Percentiles rank a stretch among this genome's conserved stretches.
Conservation (phyloP, 164 flowering plant genomes). For the Chimonanthus praecox region DNA sequence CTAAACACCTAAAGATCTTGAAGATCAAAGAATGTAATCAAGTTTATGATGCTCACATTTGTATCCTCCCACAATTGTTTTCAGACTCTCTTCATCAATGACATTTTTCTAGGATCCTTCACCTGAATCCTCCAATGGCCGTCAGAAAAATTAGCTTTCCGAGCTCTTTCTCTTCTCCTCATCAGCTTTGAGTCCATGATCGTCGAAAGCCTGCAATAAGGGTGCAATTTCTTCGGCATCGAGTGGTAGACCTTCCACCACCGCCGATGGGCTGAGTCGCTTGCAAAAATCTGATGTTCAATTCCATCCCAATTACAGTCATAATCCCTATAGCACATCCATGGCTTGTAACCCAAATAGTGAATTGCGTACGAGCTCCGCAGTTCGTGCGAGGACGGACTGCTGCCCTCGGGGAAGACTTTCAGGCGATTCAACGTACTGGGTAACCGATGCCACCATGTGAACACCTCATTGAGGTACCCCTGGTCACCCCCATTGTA, state of each 20-base stretch:
- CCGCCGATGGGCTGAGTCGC: constrained; percentile 46
- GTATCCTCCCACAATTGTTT: not conserved
- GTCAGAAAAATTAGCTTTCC: constrained; percentile 24
- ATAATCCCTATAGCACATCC: constrained; percentile 79
- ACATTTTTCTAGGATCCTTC: constrained; percentile 42
- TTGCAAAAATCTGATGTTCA: constrained; percentile 40
- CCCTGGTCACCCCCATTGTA: constrained; percentile 93
- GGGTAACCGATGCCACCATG: constrained; percentile 87
- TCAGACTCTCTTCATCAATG: not conserved
- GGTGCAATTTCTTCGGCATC: constrained; percentile 41
- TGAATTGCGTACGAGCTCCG: constrained; percentile 35
- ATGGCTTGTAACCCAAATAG: constrained; percentile 78
- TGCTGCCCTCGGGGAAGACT: constrained; percentile 2
- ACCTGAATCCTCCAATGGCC: constrained; percentile 57
- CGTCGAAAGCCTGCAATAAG: constrained; percentile 38
- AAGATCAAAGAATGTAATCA: too few relatives aligned
- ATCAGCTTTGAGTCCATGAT: constrained; percentile 25
- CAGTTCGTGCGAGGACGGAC: constrained; percentile 10
- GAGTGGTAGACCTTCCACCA: constrained; percentile 73
- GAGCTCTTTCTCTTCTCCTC: constrained; percentile 35
- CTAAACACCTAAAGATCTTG: not conserved
- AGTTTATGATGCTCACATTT: not conserved
- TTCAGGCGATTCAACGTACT: constrained; percentile 40
- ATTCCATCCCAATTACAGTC: constrained; percentile 77
- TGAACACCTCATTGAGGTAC: constrained; percentile 66